Evolutionary conservation across 139 green algal species (phyloP).

Genomic region (Ettlia oleoabundans): DNA sequence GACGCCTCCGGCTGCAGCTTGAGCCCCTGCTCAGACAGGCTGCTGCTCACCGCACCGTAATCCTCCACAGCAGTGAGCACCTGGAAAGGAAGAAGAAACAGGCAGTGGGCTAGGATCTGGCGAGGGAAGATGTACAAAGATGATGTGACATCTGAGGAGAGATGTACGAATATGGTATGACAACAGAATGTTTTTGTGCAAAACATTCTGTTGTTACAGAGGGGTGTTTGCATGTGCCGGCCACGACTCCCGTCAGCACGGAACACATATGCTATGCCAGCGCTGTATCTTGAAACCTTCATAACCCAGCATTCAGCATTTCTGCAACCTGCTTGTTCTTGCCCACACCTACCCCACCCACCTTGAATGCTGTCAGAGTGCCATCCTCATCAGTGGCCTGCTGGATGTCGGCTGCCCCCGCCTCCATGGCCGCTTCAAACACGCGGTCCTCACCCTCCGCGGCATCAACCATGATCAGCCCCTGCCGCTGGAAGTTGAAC

Average conservation of each 20-base stretch:
- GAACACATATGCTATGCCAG: too few species aligned
- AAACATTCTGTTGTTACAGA: too few species aligned
- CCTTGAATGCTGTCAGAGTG: slow-evolving; percentile 48
- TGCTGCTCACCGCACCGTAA: slow-evolving; percentile 41
- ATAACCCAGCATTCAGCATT: too few species aligned
- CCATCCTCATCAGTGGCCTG: slow-evolving; percentile 53
- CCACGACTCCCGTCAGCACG: too few species aligned
- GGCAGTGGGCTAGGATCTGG: neutral
- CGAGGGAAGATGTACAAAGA: too few species aligned
- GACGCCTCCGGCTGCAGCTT: slow-evolving; percentile 25
- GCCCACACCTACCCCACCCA: neutral
- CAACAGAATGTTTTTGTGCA: too few species aligned
- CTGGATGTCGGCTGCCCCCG: slow-evolving; percentile 74
- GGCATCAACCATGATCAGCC: slow-evolving; percentile 48
- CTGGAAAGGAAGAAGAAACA: neutral
- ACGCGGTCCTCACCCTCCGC: slow-evolving; percentile 60
- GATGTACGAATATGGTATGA: too few species aligned
- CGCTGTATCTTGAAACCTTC: too few species aligned
- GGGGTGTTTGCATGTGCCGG: too few species aligned
- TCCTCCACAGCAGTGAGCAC: slow-evolving; percentile 49
- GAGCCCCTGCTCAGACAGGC: slow-evolving; percentile 28
- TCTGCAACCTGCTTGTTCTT: too few species aligned
- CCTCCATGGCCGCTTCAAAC: slow-evolving; percentile 83
- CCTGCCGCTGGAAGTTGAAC: slow-evolving; percentile 89
- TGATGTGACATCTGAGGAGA: too few species aligned